Conservation (phyloP, 768 basidiomycete species). For the Leucosporidium yakuticum region DNA sequence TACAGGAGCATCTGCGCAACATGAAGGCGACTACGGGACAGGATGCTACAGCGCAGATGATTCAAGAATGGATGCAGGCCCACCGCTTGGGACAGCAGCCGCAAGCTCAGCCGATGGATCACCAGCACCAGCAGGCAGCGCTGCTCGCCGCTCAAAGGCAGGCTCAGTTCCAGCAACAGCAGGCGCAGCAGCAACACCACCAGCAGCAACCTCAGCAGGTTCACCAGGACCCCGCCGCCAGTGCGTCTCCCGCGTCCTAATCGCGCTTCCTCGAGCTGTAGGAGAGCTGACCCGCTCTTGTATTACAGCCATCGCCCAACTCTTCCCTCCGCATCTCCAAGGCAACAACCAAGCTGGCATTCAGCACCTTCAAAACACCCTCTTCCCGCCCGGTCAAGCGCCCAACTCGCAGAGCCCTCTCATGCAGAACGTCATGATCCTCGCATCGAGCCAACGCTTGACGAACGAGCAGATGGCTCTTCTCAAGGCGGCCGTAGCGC, state of each 20-base stretch:
- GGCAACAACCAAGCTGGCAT: slow-evolving; percentile 17
- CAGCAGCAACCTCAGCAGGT: slow-evolving; percentile 7
- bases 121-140: not conserved
- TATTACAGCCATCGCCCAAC: slow-evolving; percentile 1
- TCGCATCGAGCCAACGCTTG: slow-evolving; percentile 22
- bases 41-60: slow-evolving; percentile 28
- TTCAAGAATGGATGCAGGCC: slow-evolving; percentile 26
- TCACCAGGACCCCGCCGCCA: slow-evolving; percentile 8
- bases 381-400: slow-evolving; percentile 29
- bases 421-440: slow-evolving; percentile 27
- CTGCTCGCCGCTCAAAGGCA: not conserved
- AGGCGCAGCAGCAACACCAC: slow-evolving; percentile 5
- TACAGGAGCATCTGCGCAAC: slow-evolving; percentile 30
- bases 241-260: not conserved
- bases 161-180: slow-evolving; percentile 10
- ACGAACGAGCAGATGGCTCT: slow-evolving; percentile 28
- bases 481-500: slow-evolving; percentile 24
- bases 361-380: slow-evolving; percentile 19
- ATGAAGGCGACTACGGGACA: slow-evolving; percentile 15
- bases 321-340: slow-evolving; percentile 24
- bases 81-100: not conserved
- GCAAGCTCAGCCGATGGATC: not conserved
- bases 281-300: not conserved
- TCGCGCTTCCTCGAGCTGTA: too few relatives aligned
- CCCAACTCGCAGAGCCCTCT: slow-evolving; percentile 16